Evolutionary conservation across 495 filamentous ascomycete species (phyloP).

Genomic region (Penicillium angulare): DNA sequence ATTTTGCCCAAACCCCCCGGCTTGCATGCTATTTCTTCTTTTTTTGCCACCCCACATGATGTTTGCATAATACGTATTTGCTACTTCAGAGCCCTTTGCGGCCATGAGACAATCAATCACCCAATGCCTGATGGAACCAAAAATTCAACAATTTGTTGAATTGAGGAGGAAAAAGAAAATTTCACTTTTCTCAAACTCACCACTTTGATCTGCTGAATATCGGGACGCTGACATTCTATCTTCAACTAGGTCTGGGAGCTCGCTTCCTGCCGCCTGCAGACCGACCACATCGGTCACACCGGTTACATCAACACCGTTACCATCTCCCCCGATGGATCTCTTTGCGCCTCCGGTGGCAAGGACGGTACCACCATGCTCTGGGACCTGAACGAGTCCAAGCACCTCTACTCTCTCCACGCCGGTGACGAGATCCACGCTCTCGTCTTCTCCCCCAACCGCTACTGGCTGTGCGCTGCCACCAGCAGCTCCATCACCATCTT

Average conservation of each 20-base stretch:
- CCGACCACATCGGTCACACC: conserved; percentile 99
- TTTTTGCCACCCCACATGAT: conserved; percentile 64
- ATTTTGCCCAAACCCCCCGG: neutral
- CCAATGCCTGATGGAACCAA: conserved; percentile 73
- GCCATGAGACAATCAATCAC: conserved; percentile 98
- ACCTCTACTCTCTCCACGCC: conserved; percentile 99
- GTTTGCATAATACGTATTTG: conserved; percentile 99
- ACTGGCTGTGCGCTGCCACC: conserved; percentile 99
- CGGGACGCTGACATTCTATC: conserved; percentile 26
- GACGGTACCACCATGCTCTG: conserved; percentile 99
- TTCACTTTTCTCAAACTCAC: neutral
- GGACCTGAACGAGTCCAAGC: conserved; percentile 99
- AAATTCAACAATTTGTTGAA: conserved; percentile 15
- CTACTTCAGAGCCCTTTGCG: conserved; percentile 97
- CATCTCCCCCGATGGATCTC: conserved; percentile 98
- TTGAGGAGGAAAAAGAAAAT: conserved; percentile 20
- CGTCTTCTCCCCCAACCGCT: conserved; percentile 99
- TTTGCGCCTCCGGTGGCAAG: conserved; percentile 99
- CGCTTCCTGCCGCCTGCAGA: conserved; percentile 97
- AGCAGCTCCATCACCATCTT: conserved; percentile 99
- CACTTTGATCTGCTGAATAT: neutral
- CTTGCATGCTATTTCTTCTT: neutral
- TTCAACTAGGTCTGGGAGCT: conserved; percentile 91
- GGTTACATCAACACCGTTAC: conserved; percentile 99
- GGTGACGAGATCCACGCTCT: conserved; percentile 99